Evolutionary conservation across 2,329 filamentous ascomycete species (phyloP), one percentile per base, ranked within the genome.

Genomic region (Eutypella sp.): DNA sequence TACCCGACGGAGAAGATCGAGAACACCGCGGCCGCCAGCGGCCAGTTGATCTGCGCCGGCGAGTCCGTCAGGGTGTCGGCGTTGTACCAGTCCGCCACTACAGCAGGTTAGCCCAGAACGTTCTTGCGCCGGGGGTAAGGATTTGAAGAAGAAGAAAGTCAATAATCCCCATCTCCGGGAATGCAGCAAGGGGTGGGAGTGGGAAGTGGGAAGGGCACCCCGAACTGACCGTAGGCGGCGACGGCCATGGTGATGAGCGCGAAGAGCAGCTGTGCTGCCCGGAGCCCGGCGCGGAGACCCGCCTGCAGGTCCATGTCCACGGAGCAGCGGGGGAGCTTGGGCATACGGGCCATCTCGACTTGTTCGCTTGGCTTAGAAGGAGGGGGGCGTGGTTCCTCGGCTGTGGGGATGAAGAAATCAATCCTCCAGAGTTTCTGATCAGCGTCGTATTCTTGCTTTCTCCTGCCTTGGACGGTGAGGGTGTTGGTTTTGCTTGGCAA

Each of bases 21-120:
- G 56, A 78, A 73, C 37, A 78, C 51, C 2, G 78, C 73, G 22
- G 68, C 68, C 57, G 79, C 77, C 55, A 83, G 64, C 50, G 83
- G 63, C 61, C 81, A 82, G 67, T 74, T 76, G 63, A 84, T 64
- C 50, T 79, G 72, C 3, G 71, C 66, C 0, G 81, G 80, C n/a
- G 79, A 72, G 16, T 70, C 54, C 3, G 71, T 72, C 52, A 73
- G 67, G 57, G 76, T 84, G 56, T 79, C 67, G 48, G 64, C 67
- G 59, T 76, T 71, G 61, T 81, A 82, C 76, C 78, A 83, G 63
- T 82, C 70, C 52, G 76, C 69, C 46, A 84, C 81, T 84, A 45
- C 47, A 27, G 9, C 20, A n/a, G n/a, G 36, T 39, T 22, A 39
- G 36, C 11, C 36, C 11, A 39, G 19, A 20, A 23, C 7, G 20